Evolutionary conservation across 2,329 filamentous ascomycete genomes (phyloP).

Genomic region (Amesomyces nigricolor): DNA sequence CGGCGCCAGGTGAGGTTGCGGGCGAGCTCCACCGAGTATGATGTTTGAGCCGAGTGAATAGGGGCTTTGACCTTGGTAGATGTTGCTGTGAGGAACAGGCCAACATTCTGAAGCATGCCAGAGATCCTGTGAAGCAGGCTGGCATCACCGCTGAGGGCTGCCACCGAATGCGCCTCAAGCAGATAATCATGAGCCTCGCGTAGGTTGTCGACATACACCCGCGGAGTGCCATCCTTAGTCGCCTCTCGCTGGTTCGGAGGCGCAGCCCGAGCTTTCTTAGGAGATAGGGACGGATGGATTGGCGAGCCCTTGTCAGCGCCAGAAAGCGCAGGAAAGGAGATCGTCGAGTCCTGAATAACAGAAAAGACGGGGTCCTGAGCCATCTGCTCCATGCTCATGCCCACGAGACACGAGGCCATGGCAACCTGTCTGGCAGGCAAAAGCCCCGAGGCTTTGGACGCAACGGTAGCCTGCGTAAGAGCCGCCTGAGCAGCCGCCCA

Average conservation of each 20-base stretch:
- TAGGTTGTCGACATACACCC: slow-evolving; percentile 53
- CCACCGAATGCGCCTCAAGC: slow-evolving; percentile 55
- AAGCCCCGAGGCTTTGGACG: slow-evolving; percentile 34
- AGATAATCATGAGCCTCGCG: slow-evolving; percentile 61
- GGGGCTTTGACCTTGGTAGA: slow-evolving; percentile 41
- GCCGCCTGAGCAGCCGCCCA: slow-evolving; percentile 54
- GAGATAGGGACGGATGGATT: slow-evolving; percentile 33
- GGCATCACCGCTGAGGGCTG: slow-evolving; percentile 50
- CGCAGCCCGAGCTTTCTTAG: slow-evolving; percentile 27
- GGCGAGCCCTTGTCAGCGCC: slow-evolving; percentile 37
- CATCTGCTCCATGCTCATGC: slow-evolving; percentile 66
- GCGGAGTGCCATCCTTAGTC: slow-evolving; percentile 26
- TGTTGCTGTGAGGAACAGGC: slow-evolving; percentile 60
- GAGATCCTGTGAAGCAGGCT: slow-evolving; percentile 58
- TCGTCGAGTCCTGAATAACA: slow-evolving; percentile 84
- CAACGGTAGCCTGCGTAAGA: slow-evolving; percentile 45
- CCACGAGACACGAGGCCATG: slow-evolving; percentile 62
- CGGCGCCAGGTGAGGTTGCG: slow-evolving; percentile 63
- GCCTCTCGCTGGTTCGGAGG: slow-evolving; percentile 21
- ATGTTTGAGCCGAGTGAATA: slow-evolving; percentile 52
- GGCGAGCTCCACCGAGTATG: slow-evolving; percentile 62
- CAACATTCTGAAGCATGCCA: slow-evolving; percentile 57
- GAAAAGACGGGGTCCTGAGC: slow-evolving; percentile 78
- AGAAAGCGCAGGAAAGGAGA: slow-evolving; percentile 72
- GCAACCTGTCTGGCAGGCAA: slow-evolving; percentile 50